Conservation (phyloP, 2,329 filamentous ascomycete species). For the Ambrosiella cleistominuta region DNA sequence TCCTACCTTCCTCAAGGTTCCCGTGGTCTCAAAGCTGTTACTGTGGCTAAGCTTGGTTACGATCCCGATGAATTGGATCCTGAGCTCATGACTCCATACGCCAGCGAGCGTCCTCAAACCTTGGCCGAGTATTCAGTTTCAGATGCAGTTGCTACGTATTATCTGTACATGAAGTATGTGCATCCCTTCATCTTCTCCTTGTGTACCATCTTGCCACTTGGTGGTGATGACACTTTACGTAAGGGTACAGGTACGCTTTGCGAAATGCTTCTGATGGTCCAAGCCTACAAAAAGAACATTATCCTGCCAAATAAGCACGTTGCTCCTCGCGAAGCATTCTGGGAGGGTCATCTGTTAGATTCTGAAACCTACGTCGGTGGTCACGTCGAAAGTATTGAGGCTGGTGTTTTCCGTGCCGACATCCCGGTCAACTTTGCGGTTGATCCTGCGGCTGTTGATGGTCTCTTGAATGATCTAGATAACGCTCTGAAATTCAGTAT, state of each 20-base stretch:
- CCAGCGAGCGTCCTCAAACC: constrained; percentile 77
- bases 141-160: constrained; percentile 96
- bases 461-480: constrained; percentile 72
- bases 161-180: constrained; percentile 99
- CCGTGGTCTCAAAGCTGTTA: constrained; percentile 92
- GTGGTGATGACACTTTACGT: constrained; percentile 77
- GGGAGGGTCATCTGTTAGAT: constrained; percentile 88
- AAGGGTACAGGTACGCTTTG: constrained; percentile 98
- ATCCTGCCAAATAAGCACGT: constrained; percentile 93
- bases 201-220: constrained; percentile 87
- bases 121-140: constrained; percentile 96
- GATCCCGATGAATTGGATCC: constrained; percentile 96
- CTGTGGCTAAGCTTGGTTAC: constrained; percentile 92
- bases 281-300: constrained; percentile 84
- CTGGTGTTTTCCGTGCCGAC: constrained; percentile 87
- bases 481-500: constrained; percentile 78
- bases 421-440: constrained; percentile 88
- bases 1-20: constrained; percentile 95
- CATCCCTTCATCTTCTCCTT: constrained; percentile 98
- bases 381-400: constrained; percentile 97
- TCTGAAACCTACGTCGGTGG: constrained; percentile 97
- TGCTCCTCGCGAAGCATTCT: constrained; percentile 79
- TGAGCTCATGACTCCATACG: constrained; percentile 89
- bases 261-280: constrained; percentile 98
- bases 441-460: constrained; percentile 77